phyloP scores from a whole-genome alignment of 176 grass and related monocot genomes.

The Tillandsia leiboldiana region DNA sequence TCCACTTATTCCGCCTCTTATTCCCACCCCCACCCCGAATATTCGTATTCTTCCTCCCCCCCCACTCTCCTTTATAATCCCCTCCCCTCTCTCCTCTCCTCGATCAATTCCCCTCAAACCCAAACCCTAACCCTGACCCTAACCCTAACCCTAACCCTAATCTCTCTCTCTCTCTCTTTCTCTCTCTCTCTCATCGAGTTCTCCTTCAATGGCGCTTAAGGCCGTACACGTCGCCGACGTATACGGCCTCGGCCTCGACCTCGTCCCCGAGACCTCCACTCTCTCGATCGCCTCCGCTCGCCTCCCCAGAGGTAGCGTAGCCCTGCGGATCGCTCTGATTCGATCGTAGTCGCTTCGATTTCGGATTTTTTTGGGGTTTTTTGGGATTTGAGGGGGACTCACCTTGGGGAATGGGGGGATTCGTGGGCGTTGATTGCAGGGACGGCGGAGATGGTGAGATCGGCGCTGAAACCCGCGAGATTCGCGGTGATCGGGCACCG shows the following conservation, averaged over 20 bases:
- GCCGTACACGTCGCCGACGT: constrained; percentile 69
- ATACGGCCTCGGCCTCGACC: constrained; percentile 34
- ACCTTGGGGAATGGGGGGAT: not conserved
- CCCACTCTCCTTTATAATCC: not conserved
- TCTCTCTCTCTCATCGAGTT: not conserved
- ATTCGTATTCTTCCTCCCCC: not conserved
- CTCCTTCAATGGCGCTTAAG: constrained; percentile 50
- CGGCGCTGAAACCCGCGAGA: constrained; percentile 13
- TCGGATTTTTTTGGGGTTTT: not conserved
- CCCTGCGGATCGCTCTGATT: not conserved
- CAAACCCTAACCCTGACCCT: not conserved
- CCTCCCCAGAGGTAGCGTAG: constrained; percentile 21
- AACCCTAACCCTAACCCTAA: not conserved
- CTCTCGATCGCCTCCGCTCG: constrained; percentile 25
- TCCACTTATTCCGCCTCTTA: not conserved
- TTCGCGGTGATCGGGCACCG: constrained; percentile 76
- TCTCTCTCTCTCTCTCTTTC: not conserved
- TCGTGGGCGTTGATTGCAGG: not conserved
- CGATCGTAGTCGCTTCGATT: not conserved
- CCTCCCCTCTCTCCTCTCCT: not conserved
- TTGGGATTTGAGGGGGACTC: not conserved
- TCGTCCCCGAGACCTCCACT: constrained; percentile 24
- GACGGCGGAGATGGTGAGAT: not conserved
- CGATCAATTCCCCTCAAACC: not conserved
- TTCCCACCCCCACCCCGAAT: constrained; percentile 8